These are phyloP conservation scores for Neonectria faginata DNA, from an alignment of 2,329 filamentous ascomycete genomes.

Conservation along the genomic window DNA sequence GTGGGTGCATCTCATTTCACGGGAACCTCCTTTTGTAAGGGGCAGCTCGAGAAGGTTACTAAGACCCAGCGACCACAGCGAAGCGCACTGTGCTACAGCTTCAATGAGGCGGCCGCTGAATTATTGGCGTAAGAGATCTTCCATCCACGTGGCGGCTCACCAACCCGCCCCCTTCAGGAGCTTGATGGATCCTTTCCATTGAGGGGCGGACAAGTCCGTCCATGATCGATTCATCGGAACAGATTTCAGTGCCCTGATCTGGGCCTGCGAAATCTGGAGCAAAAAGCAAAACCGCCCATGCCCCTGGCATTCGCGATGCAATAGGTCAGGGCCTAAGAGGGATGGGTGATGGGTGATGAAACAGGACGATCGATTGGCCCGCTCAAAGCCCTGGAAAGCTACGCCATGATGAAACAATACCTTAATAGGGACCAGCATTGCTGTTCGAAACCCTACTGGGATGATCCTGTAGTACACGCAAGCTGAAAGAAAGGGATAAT, in stretches of 20 bases:
- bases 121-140: slow-evolving; percentile 1
- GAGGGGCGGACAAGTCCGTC: slow-evolving; percentile 30
- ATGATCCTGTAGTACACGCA: slow-evolving; percentile 4
- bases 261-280: slow-evolving; percentile 34
- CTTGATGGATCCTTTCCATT: slow-evolving; percentile 33
- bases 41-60: slow-evolving; percentile 3
- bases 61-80: not conserved
- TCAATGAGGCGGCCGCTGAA: not conserved
- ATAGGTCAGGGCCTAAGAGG: slow-evolving; percentile 25
- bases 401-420: slow-evolving; percentile 41
- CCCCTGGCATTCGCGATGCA: slow-evolving; percentile 16
- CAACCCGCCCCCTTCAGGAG: slow-evolving; percentile 28
- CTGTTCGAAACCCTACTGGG: slow-evolving; percentile 18
- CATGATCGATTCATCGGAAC: slow-evolving; percentile 22
- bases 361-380: slow-evolving; percentile 42
- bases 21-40: not conserved
- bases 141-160: slow-evolving; percentile 42
- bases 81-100: not conserved
- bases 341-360: slow-evolving; percentile 36
- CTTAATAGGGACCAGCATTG: slow-evolving; percentile 31
- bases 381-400: slow-evolving; percentile 34
- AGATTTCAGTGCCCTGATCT: slow-evolving; percentile 20
- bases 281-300: slow-evolving; percentile 39
- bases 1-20: slow-evolving; percentile 22
- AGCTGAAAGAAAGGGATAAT: slow-evolving; percentile 16